Conservation (phyloP, 2,329 filamentous ascomycete genomes). For the Diaporthe australafricana region DNA sequence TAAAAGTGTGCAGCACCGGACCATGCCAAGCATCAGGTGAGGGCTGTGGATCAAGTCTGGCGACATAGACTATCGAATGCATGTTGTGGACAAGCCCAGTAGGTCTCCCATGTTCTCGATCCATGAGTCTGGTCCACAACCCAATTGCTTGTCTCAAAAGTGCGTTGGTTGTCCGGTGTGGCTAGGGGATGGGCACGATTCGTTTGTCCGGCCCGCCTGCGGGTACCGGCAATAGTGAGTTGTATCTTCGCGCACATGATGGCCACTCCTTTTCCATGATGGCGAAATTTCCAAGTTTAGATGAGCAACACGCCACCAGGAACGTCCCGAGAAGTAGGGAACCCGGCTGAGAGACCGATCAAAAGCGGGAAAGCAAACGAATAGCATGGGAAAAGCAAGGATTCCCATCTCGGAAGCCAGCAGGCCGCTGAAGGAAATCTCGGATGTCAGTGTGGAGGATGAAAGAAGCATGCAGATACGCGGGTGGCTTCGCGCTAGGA, state of each 20-base stretch:
- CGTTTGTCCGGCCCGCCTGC: background rate
- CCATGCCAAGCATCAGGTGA: background rate
- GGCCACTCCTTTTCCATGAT: background rate
- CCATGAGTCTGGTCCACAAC: background rate
- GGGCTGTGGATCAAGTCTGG: background rate
- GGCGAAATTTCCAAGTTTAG: background rate
- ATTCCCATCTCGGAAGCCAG: conserved; percentile 20
- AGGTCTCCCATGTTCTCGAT: background rate
- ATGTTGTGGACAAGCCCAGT: background rate
- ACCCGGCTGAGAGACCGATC: background rate
- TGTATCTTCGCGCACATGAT: background rate
- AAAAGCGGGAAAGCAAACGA: conserved; percentile 4
- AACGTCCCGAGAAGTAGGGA: background rate
- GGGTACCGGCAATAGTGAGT: background rate
- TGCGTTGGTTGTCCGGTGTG: conserved; percentile 1
- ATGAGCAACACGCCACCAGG: conserved; percentile 2
- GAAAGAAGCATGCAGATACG: background rate
- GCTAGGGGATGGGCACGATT: background rate
- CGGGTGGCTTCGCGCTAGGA: background rate
- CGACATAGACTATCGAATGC: conserved; percentile 21
- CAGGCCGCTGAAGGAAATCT: conserved; percentile 23
- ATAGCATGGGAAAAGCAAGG: background rate
- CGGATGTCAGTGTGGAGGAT: conserved; percentile 13
- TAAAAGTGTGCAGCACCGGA: background rate
- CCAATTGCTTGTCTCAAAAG: conserved; percentile 2